Evolutionary conservation across 257 asterid genomes (phyloP).

Genomic region (Solanum piurae): DNA sequence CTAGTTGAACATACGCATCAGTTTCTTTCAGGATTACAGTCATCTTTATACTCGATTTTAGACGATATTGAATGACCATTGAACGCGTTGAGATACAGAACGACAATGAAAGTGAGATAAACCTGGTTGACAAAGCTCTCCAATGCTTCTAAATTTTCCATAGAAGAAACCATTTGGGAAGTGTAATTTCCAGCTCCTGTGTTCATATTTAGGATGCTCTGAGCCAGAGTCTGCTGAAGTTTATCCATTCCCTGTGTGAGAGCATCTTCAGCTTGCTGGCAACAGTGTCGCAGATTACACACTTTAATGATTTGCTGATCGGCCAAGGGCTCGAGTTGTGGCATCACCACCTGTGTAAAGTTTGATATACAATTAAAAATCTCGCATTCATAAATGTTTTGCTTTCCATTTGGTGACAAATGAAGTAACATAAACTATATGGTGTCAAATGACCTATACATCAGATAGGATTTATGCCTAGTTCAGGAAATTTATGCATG

Average conservation of each 20-base stretch:
- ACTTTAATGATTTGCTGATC: slow-evolving; percentile 52
- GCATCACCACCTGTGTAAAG: slow-evolving; percentile 48
- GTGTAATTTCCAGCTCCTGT: slow-evolving; percentile 36
- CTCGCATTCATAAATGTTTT: background rate
- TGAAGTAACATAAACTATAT: background rate
- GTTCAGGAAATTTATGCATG: background rate
- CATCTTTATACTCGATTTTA: background rate
- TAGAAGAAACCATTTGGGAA: slow-evolving; percentile 45
- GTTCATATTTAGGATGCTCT: slow-evolving; percentile 43
- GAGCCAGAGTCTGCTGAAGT: slow-evolving; percentile 75
- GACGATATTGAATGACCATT: background rate
- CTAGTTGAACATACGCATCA: background rate
- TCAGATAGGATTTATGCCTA: background rate
- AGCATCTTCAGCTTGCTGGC: slow-evolving; percentile 95
- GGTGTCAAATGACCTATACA: background rate
- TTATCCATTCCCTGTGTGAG: slow-evolving; percentile 84
- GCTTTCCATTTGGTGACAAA: background rate
- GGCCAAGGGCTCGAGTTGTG: slow-evolving; percentile 54
- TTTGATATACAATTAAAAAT: background rate
- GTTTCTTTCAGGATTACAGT: background rate
- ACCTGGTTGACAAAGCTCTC: slow-evolving; percentile 78
- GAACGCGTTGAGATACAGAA: background rate
- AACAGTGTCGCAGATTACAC: slow-evolving; percentile 47
- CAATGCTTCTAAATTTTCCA: slow-evolving; percentile 64
- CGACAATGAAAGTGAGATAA: background rate